A percentile compares a stretch with the other conserved stretches of the same genome.
These are phyloP conservation scores for Domatiomyces globalis DNA, from an alignment of 2,329 filamentous ascomycete genomes.

Conservation along the genomic window DNA sequence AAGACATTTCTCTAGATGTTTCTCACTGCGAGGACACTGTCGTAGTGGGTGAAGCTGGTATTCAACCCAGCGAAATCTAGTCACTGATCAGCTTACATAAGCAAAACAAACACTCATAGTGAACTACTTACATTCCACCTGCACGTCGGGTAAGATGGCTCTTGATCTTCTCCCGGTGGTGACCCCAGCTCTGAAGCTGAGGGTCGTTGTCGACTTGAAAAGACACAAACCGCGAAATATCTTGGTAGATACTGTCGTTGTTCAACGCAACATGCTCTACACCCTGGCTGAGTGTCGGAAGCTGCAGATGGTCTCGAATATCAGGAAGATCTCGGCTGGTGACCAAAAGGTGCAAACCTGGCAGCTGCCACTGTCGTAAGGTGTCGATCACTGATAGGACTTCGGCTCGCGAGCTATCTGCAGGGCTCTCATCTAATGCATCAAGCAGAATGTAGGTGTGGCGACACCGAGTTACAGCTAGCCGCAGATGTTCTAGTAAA, in stretches of 20 bases:
- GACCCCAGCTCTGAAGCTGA: constrained; percentile 2
- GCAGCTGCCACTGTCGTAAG: constrained; percentile 9
- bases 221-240: constrained; percentile 3
- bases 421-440: constrained; percentile 17
- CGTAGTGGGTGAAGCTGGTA: constrained; percentile 17
- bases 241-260: constrained; percentile 6
- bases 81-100: constrained; percentile 3
- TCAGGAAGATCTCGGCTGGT: constrained; percentile 14
- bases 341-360: constrained; percentile 12
- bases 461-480: constrained; percentile 4
- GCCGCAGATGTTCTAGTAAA: constrained; percentile 9
- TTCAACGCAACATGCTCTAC: constrained; percentile 1
- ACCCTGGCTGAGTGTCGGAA: background rate
- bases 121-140: constrained; percentile 9
- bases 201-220: constrained; percentile 4
- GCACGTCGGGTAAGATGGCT: constrained; percentile 6
- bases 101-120: background rate
- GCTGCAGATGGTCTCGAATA: constrained; percentile 8
- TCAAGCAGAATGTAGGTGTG: constrained; percentile 16
- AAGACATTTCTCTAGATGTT: constrained; percentile 18
- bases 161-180: constrained; percentile 6
- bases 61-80: constrained; percentile 22
- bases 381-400: constrained; percentile 5
- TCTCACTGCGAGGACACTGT: constrained; percentile 11
- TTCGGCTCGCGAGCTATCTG: constrained; percentile 4